Base-by-base conservation (phyloP, 768 basidiomycete genomes). In the Tylopilus cervinicoccineus region DNA sequence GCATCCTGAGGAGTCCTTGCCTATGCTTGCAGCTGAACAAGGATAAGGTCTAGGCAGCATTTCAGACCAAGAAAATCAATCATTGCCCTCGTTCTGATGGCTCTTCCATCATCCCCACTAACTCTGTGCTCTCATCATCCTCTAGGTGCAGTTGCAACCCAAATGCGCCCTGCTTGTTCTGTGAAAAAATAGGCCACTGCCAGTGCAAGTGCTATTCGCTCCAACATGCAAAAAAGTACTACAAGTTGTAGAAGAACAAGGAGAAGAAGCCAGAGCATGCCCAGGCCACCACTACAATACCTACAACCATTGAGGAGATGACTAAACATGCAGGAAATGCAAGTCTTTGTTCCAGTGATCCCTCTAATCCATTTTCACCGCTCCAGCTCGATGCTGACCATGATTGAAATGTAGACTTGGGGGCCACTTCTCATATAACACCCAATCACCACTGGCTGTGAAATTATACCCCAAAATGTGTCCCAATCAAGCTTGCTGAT, bases 51-150 rank as follows among this genome's bases (percentile, higher is more conserved):
- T 46, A 49, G 2, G 43, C 38, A 3, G 27, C 23, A 1, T 52
- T 52, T 17, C 32, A 39, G 14, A 33, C 44, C 2, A 29, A 51
- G 28, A 36, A 47, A n/a, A 42, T 51, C 28, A 42, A 51, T n/a
- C 22, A 13, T 19, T 2, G 33, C 2, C 38, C 34, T 24, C 26
- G 37, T 23, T 10, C 37, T 22, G 37, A 38, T 38, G 26, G n/a
- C n/a, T n/a, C n/a, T n/a, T n/a, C n/a, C n/a, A n/a, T n/a, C n/a
- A n/a, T 9, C 9, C 5, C 37, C 12, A 12, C 1, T 5, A 6
- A 6, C 20, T 22, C 37, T 38, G 37, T 22, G 10, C 20, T 38
- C 5, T 38, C 10, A 22, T 22, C 37, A 5, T 2, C 20, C 23
- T 10, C 7, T 5, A 13, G 20, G 9, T 38, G 37, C 37, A 22